These are phyloP conservation scores for Tetrapisispora nanseiensis DNA, from an alignment of 805 yeast species.

Conservation along the genomic window DNA sequence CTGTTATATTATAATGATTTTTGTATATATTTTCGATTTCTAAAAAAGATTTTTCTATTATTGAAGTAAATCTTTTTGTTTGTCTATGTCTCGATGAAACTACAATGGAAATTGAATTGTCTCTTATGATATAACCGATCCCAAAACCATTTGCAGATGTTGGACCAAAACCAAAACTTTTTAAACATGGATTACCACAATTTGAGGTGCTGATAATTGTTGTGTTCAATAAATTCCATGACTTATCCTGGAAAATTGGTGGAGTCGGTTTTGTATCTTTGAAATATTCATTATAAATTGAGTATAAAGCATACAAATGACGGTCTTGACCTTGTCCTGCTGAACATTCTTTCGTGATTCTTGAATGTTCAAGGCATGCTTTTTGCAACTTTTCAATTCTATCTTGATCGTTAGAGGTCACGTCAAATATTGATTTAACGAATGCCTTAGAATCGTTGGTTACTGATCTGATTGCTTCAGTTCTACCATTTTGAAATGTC, in stretches of 20 bases:
- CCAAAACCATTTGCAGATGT: constrained; percentile 86
- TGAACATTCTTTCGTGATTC: constrained; percentile 58
- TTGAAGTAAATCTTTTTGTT: constrained; percentile 61
- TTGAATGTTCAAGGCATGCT: constrained; percentile 65
- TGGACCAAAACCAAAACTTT: constrained; percentile 87
- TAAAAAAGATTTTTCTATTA: constrained; percentile 53
- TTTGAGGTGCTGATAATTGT: constrained; percentile 76
- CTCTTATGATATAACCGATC: constrained; percentile 82
- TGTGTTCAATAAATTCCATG: constrained; percentile 80
- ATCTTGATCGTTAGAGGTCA: constrained; percentile 49
- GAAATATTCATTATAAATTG: constrained; percentile 58
- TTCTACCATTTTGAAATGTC: constrained; percentile 76
- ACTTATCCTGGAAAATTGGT: constrained; percentile 67
- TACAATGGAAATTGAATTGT: constrained; percentile 67
- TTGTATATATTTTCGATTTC: constrained; percentile 46
- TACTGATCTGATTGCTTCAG: constrained; percentile 85
- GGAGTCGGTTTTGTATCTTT: constrained; percentile 41
- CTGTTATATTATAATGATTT: background rate
- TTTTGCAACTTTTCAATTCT: constrained; percentile 43
- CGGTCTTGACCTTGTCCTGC: constrained; percentile 86
- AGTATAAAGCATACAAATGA: constrained; percentile 77
- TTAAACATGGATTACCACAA: constrained; percentile 86
- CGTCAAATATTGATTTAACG: constrained; percentile 76
- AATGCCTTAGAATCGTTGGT: constrained; percentile 70
- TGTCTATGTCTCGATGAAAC: constrained; percentile 85